phyloP scores from a whole-genome alignment of 1,139 yeast genomes.

The Candida albicans region DNA sequence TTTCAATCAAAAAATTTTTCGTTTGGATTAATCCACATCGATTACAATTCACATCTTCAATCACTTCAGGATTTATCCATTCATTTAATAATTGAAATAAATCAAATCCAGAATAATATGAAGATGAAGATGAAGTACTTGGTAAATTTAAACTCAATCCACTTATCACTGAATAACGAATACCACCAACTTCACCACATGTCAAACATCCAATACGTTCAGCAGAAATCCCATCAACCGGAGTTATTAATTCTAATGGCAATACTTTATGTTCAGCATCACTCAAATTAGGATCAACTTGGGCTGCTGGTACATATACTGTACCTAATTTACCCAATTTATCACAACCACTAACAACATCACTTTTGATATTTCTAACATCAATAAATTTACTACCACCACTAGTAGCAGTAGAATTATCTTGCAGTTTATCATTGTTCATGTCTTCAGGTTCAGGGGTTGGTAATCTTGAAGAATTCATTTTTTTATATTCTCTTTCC shows the following conservation, averaged over 20 bases:
- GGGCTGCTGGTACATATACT: constrained; percentile 69
- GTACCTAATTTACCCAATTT: constrained; percentile 57
- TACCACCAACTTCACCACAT: constrained; percentile 94
- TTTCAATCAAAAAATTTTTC: constrained; percentile 44
- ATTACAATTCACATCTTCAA: constrained; percentile 91
- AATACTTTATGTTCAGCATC: constrained; percentile 41
- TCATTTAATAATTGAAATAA: constrained; percentile 62
- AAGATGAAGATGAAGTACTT: constrained; percentile 28
- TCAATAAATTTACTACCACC: constrained; percentile 21
- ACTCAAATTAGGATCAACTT: constrained; percentile 64
- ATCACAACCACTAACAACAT: constrained; percentile 46
- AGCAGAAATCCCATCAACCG: constrained; percentile 85
- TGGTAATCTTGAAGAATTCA: constrained; percentile 16
- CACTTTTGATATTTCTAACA: constrained; percentile 16
- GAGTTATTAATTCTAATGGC: constrained; percentile 68
- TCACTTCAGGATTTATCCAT: constrained; percentile 80
- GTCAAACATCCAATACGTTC: constrained; percentile 85
- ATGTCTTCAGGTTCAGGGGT: constrained; percentile 25
- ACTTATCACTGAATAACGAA: constrained; percentile 76
- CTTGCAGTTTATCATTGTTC: constrained; percentile 4
- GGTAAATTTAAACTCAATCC: constrained; percentile 77
- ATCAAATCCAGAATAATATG: constrained; percentile 42
- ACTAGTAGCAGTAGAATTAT: neutral
- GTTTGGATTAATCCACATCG: constrained; percentile 79
- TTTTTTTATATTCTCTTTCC: constrained; percentile 59